Conservation (phyloP, 257 asterid species). For the Solanum bulbocastanum region DNA sequence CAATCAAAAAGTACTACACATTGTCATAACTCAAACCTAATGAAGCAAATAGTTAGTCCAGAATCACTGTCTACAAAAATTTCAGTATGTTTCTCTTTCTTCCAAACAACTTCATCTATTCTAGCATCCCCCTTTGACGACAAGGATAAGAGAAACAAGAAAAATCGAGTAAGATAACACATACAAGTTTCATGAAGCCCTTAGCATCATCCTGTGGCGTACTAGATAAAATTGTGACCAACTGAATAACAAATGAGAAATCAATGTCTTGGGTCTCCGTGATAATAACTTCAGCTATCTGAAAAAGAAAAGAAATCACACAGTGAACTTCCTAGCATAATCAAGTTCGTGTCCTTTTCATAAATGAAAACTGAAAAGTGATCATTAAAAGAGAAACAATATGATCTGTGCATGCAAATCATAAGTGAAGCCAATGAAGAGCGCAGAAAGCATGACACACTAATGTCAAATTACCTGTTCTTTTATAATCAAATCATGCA, state of each 20-base stretch:
- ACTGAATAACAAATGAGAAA: conserved; percentile 43
- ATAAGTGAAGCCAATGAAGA: not conserved
- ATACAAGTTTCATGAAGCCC: conserved; percentile 74
- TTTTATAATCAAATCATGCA: not conserved
- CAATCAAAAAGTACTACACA: not conserved
- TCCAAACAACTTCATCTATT: not conserved
- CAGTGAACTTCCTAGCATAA: not conserved
- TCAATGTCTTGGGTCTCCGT: conserved; percentile 55
- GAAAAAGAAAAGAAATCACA: conserved; percentile 15
- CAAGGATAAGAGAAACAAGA: not conserved
- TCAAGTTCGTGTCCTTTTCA: not conserved
- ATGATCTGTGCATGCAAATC: not conserved
- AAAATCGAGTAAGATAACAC: conserved; percentile 11
- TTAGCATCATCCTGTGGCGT: conserved; percentile 39
- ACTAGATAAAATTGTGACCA: conserved; percentile 58
- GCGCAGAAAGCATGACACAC: not conserved
- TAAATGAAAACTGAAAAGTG: not conserved
- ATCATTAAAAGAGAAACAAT: not conserved
- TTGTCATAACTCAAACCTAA: not conserved
- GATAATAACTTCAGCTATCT: conserved; percentile 77
- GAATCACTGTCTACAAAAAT: not conserved
- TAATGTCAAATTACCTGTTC: not conserved
- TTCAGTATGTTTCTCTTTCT: not conserved
- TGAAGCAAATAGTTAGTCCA: not conserved
- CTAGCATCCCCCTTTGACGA: not conserved